A percentile compares a stretch with the other conserved stretches of the same genome.
Evolutionary conservation across 306 rosid genomes (phyloP).

Genomic region (Glycine latifolia): DNA sequence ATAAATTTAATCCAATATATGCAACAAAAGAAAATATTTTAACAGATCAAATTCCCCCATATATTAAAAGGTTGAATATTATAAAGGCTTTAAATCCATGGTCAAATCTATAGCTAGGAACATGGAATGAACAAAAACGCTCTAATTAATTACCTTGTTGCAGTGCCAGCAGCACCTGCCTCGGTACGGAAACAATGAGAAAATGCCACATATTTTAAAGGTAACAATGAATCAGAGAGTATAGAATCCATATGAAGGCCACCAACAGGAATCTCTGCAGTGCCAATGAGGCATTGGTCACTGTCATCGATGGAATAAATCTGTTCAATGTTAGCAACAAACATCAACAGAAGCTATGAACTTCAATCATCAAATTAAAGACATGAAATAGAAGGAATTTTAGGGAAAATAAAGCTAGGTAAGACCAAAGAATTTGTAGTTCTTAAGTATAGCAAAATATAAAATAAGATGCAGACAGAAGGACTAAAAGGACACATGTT

Average conservation of each 20-base stretch:
- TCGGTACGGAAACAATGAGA: constrained; percentile 98
- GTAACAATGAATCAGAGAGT: constrained; percentile 73
- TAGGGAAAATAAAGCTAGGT: background rate
- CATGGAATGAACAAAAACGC: constrained; percentile 27
- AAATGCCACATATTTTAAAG: constrained; percentile 86
- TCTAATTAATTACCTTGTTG: constrained; percentile 68
- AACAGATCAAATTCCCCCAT: background rate
- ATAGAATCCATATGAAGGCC: constrained; percentile 99
- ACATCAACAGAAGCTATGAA: constrained; percentile 47
- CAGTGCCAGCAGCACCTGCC: constrained; percentile 98
- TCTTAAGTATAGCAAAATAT: constrained; percentile 13
- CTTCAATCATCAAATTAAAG: constrained; percentile 29
- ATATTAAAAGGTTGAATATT: background rate
- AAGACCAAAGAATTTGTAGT: background rate
- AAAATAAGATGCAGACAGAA: constrained; percentile 23
- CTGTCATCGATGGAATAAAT: constrained; percentile 87
- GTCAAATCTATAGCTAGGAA: constrained; percentile 31
- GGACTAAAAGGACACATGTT: background rate
- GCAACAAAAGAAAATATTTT: constrained; percentile 3
- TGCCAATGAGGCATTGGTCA: constrained; percentile 98
- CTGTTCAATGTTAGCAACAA: constrained; percentile 55
- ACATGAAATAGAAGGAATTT: constrained; percentile 12
- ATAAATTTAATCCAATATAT: constrained; percentile 12
- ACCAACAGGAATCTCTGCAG: constrained; percentile 98
- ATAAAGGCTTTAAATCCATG: background rate